Percentiles rank a stretch among this genome's conserved stretches.
phyloP scores from a whole-genome alignment of 176 grass and related monocot species.

The Carex scoparia region DNA sequence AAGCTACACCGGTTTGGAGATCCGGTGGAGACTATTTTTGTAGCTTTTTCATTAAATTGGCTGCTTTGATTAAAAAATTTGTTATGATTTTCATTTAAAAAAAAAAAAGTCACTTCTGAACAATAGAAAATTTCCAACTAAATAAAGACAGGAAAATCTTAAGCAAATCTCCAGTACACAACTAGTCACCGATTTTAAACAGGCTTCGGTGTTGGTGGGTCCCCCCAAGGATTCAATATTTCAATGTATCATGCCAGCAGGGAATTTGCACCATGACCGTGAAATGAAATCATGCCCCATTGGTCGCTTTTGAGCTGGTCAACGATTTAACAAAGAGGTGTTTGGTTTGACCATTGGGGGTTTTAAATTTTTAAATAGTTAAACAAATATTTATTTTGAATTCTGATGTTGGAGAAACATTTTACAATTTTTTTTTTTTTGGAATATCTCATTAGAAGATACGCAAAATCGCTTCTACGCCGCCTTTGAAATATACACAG shows the following conservation, averaged over 20 bases:
- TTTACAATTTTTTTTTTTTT: conserved; percentile 8
- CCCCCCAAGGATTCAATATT: background rate
- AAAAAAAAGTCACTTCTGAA: background rate
- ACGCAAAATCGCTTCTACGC: background rate
- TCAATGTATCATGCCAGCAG: background rate
- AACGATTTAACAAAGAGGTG: background rate
- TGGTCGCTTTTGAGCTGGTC: conserved; percentile 6
- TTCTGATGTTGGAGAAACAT: background rate
- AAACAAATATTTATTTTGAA: background rate
- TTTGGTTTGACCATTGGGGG: conserved; percentile 2
- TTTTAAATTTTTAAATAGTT: background rate
- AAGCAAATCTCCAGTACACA: conserved; percentile 17
- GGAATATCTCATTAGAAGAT: conserved; percentile 13
- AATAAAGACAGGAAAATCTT: conserved; percentile 24
- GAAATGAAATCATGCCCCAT: background rate
- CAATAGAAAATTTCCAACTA: conserved; percentile 28
- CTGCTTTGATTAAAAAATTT: too few relatives aligned
- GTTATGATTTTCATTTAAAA: too few relatives aligned
- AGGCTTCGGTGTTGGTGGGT: conserved; percentile 8
- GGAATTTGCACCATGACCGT: background rate
- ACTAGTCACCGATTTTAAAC: background rate
- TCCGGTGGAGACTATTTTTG: too few relatives aligned
- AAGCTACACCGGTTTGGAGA: too few relatives aligned
- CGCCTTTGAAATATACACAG: too few relatives aligned
- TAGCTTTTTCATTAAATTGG: too few relatives aligned